Conservation (phyloP, 169 alveolate genomes). For the Eimeria acervulina region DNA sequence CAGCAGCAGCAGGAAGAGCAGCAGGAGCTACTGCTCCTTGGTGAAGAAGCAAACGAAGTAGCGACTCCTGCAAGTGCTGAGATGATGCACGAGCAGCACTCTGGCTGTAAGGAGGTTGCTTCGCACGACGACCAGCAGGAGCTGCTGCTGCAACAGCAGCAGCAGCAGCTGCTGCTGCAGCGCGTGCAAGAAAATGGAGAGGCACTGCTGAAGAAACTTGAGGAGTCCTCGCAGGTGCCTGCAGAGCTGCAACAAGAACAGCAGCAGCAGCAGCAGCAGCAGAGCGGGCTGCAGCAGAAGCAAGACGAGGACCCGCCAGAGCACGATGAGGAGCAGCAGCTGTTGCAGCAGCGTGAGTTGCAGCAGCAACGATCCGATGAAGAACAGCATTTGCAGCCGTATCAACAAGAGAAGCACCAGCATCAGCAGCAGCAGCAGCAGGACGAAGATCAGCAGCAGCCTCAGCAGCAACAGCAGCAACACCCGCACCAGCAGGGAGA, state of each 20-base stretch:
- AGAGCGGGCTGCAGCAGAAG: constrained; percentile 18
- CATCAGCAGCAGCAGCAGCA: neutral
- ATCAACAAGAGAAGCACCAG: constrained; percentile 12
- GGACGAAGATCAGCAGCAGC: too few species aligned
- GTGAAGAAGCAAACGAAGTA: neutral
- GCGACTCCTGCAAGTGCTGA: neutral
- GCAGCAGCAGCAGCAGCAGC: constrained; percentile 37
- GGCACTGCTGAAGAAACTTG: neutral
- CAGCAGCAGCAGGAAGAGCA: neutral
- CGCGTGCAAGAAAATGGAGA: neutral
- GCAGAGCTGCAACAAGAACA: neutral
- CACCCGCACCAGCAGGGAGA: too few species aligned
- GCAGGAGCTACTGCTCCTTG: neutral
- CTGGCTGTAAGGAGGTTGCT: neutral
- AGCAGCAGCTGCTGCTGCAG: neutral
- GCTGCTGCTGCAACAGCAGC: neutral
- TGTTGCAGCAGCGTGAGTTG: neutral
- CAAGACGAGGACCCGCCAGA: neutral
- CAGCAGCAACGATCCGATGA: neutral
- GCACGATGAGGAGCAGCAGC: neutral
- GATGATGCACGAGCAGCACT: neutral
- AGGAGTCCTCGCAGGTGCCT: neutral
- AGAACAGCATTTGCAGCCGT: neutral
- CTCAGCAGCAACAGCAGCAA: too few species aligned
- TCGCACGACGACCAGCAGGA: constrained; percentile 3